Evolutionary conservation across 2,329 filamentous ascomycete species (phyloP).

Genomic region (Chaetomiaceae sp.): DNA sequence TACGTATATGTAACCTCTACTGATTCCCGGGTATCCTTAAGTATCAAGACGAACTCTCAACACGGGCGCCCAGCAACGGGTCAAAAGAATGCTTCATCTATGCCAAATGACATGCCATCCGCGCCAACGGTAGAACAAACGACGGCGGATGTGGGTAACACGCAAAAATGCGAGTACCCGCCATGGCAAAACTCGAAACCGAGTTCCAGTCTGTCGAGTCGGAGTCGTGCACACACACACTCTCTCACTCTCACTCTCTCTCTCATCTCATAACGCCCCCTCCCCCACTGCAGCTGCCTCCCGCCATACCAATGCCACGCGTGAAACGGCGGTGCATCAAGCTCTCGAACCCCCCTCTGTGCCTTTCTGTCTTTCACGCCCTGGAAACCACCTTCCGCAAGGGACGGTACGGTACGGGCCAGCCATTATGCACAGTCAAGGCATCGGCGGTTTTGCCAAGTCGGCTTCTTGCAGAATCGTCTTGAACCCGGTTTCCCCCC

Average conservation of each 20-base stretch:
- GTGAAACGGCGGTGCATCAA: neutral
- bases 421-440: neutral
- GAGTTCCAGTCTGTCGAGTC: too few relatives aligned
- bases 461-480: slow-evolving; percentile 17
- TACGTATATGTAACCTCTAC: slow-evolving; percentile 49
- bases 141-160: slow-evolving; percentile 46
- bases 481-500: neutral
- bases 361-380: too few relatives aligned
- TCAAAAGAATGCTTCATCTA: slow-evolving; percentile 37
- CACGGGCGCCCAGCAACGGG: slow-evolving; percentile 55
- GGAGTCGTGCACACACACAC: too few relatives aligned
- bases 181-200: slow-evolving; percentile 17
- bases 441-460: slow-evolving; percentile 16
- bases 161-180: slow-evolving; percentile 17
- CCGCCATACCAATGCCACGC: too few relatives aligned
- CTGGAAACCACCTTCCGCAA: neutral
- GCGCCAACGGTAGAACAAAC: slow-evolving; percentile 39
- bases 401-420: slow-evolving; percentile 6
- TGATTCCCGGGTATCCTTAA: slow-evolving; percentile 53
- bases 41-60: slow-evolving; percentile 51
- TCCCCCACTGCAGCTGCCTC: too few relatives aligned
- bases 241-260: too few relatives aligned
- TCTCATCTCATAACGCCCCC: too few relatives aligned
- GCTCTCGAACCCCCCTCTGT: neutral
- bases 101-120: slow-evolving; percentile 52